Evolutionary conservation across 495 filamentous ascomycete genomes (phyloP).

Genomic region (Penicillium canescens): DNA sequence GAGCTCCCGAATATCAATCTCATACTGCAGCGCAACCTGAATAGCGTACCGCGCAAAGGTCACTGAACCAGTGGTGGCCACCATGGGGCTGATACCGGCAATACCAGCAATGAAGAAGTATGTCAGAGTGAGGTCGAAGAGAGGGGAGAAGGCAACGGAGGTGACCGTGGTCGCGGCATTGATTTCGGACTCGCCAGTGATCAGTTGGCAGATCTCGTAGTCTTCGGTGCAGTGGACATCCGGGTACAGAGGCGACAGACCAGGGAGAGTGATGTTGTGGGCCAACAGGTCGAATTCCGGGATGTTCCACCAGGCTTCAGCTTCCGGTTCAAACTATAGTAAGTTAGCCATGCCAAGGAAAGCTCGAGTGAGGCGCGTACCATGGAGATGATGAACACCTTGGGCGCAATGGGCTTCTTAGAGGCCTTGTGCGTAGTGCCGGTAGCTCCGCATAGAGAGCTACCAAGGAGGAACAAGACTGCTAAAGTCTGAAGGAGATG

Average conservation of each 20-base stretch:
- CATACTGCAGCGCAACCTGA: slow-evolving; percentile 73
- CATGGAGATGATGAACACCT: slow-evolving; percentile 72
- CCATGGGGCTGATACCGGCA: slow-evolving; percentile 68
- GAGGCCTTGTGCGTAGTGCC: slow-evolving; percentile 1
- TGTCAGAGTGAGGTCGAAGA: slow-evolving; percentile 66
- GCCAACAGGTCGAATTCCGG: slow-evolving; percentile 61
- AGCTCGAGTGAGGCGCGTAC: slow-evolving; percentile 32
- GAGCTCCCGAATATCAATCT: slow-evolving; percentile 71
- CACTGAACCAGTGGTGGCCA: slow-evolving; percentile 60
- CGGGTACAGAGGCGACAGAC: slow-evolving; percentile 64
- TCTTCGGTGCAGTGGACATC: slow-evolving; percentile 62
- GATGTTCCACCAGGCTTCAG: slow-evolving; percentile 64
- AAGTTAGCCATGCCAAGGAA: neutral
- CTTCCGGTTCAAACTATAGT: slow-evolving; percentile 63
- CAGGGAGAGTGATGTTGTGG: slow-evolving; percentile 65
- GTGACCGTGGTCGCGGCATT: slow-evolving; percentile 68
- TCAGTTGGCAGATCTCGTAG: slow-evolving; percentile 61
- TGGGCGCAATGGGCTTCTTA: slow-evolving; percentile 51
- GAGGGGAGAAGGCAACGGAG: slow-evolving; percentile 55
- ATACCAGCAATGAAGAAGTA: slow-evolving; percentile 76
- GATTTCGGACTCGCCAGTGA: slow-evolving; percentile 64
- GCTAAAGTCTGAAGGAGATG: slow-evolving; percentile 8
- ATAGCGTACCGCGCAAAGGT: slow-evolving; percentile 68
- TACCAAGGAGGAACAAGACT: slow-evolving; percentile 18
- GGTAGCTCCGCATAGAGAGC: slow-evolving; percentile 10